These are phyloP conservation scores for Fusarium fracticaudum DNA, from an alignment of 2,329 filamentous ascomycete genomes.

Conservation along the genomic window DNA sequence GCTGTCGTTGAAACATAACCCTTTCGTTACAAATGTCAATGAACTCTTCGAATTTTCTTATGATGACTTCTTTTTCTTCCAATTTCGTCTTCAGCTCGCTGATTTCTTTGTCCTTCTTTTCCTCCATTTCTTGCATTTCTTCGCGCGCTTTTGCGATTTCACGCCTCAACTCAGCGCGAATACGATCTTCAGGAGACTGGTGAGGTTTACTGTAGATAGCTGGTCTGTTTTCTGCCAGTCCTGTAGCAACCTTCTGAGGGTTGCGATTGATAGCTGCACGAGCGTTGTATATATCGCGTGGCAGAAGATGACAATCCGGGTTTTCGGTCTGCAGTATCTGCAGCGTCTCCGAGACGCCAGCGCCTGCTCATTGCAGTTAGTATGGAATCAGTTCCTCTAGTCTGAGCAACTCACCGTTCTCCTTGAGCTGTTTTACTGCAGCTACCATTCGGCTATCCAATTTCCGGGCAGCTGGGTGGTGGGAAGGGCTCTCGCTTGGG, in stretches of 20 bases:
- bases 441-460: constrained; percentile 74
- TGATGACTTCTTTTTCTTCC: constrained; percentile 69
- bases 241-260: constrained; percentile 68
- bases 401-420: constrained; percentile 63
- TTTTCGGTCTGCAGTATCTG: constrained; percentile 72
- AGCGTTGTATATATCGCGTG: constrained; percentile 74
- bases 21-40: constrained; percentile 75
- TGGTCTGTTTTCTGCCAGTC: constrained; percentile 68
- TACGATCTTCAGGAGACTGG: constrained; percentile 70
- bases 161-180: constrained; percentile 68
- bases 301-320: constrained; percentile 69
- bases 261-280: constrained; percentile 74
- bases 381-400: constrained; percentile 30
- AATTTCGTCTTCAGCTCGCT: constrained; percentile 68
- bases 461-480: constrained; percentile 72
- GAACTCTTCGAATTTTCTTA: constrained; percentile 73
- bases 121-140: constrained; percentile 64
- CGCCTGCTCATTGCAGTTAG: constrained; percentile 59
- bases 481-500: constrained; percentile 72
- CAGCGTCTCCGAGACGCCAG: constrained; percentile 72
- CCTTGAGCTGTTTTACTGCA: constrained; percentile 72
- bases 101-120: constrained; percentile 67
- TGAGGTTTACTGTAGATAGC: constrained; percentile 74
- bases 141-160: constrained; percentile 68
- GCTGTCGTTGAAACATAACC: constrained; percentile 70